phyloP scores from a whole-genome alignment of 305 asterid genomes.

The Fraxinus latifolia region DNA sequence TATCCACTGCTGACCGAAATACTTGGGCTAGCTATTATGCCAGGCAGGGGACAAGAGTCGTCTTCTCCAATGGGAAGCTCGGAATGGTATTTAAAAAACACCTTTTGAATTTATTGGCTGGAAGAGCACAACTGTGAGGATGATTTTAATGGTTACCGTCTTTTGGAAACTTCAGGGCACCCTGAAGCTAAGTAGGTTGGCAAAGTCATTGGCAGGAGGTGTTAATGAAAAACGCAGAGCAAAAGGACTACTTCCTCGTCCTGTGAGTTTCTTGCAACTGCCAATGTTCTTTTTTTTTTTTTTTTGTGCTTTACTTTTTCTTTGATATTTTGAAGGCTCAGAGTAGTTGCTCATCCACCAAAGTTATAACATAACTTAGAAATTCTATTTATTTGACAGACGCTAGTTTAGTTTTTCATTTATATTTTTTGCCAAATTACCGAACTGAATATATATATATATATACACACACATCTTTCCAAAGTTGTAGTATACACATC shows the following conservation, averaged over 20 bases:
- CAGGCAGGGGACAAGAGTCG: slow-evolving; percentile 72
- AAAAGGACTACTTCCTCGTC: slow-evolving; percentile 89
- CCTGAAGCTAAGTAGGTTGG: slow-evolving; percentile 72
- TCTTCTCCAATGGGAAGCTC: slow-evolving; percentile 75
- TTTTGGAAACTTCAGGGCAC: slow-evolving; percentile 60
- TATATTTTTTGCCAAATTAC: neutral
- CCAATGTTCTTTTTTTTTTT: neutral
- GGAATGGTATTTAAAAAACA: slow-evolving; percentile 58
- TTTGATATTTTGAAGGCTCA: slow-evolving; percentile 13
- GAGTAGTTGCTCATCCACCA: neutral
- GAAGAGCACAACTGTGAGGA: neutral
- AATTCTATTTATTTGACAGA: neutral
- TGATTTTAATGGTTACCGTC: slow-evolving; percentile 19
- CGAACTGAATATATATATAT: neutral
- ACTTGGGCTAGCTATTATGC: slow-evolving; percentile 95
- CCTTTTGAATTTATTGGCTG: neutral
- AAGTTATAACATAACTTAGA: neutral
- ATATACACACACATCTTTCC: too few species aligned
- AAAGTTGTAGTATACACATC: neutral
- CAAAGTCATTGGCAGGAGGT: slow-evolving; percentile 68
- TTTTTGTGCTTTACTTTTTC: neutral
- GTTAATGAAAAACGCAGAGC: slow-evolving; percentile 82
- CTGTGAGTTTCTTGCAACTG: slow-evolving; percentile 54
- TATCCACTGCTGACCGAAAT: slow-evolving; percentile 80
- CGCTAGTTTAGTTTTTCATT: neutral